A percentile compares a stretch with the other conserved stretches of the same genome.
These are phyloP conservation scores for Rubia yunnanensis DNA, from an alignment of 257 asterid species.

Conservation along the genomic window DNA sequence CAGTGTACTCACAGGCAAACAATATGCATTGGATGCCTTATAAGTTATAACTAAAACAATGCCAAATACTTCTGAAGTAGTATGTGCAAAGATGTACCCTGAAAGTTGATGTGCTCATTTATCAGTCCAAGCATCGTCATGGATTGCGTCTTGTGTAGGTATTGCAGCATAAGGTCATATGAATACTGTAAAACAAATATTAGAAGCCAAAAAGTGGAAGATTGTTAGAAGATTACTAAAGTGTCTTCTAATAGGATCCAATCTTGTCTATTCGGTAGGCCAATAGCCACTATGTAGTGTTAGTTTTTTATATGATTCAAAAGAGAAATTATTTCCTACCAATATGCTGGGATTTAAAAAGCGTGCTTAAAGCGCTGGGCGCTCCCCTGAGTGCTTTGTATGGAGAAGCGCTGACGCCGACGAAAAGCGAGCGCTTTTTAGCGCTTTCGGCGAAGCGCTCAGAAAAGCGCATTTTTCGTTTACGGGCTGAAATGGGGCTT, in stretches of 20 bases:
- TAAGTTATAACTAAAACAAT: background rate
- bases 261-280: background rate
- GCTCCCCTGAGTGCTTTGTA: no score
- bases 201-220: background rate
- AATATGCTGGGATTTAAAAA: no score
- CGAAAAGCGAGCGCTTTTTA: no score
- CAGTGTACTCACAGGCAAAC: background rate
- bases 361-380: no score
- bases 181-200: constrained; percentile 49
- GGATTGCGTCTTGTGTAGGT: constrained; percentile 78
- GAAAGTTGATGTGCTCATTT: constrained; percentile 93
- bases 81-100: constrained; percentile 39
- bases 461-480: no score
- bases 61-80: constrained; percentile 3
- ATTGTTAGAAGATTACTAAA: no score
- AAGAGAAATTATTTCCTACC: background rate
- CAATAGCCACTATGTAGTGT: background rate
- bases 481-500: no score
- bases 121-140: constrained; percentile 84
- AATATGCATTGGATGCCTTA: background rate
- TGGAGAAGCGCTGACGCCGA: no score
- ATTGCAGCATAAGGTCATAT: constrained; percentile 84
- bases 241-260: no score
- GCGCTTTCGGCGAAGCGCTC: no score
- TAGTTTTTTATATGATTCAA: background rate